These are phyloP conservation scores for Chrysanthemum seticuspe DNA, from an alignment of 129 eudicot genomes.

Conservation along the genomic window DNA sequence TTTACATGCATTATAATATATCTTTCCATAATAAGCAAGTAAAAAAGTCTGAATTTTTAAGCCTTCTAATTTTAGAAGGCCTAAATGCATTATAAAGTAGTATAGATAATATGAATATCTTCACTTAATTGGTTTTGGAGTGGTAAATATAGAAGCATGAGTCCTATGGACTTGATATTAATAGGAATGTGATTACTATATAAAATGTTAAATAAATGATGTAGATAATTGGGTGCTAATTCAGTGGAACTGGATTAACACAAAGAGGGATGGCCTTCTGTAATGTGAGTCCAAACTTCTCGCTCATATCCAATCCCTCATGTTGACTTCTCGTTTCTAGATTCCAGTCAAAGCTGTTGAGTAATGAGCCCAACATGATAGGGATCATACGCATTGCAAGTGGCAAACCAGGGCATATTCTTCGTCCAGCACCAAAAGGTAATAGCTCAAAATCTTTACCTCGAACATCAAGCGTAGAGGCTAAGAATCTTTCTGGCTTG, in stretches of 20 bases:
- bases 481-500: constrained; percentile 32
- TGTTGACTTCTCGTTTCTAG: background rate
- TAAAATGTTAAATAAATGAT: background rate
- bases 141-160: too few relatives aligned
- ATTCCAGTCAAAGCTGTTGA: constrained; percentile 33
- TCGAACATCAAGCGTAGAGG: constrained; percentile 8
- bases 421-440: constrained; percentile 38
- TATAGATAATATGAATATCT: too few relatives aligned
- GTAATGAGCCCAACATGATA: constrained; percentile 33
- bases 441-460: constrained; percentile 35
- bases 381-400: constrained; percentile 31
- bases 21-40: too few relatives aligned
- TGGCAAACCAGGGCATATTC: constrained; percentile 40
- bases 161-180: too few relatives aligned
- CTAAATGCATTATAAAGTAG: too few relatives aligned
- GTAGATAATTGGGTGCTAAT: constrained; percentile 9
- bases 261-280: constrained; percentile 27
- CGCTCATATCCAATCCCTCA: constrained; percentile 12
- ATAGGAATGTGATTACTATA: too few relatives aligned
- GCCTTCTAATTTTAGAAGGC: too few relatives aligned
- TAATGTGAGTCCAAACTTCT: constrained; percentile 29
- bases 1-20: too few relatives aligned
- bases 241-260: constrained; percentile 6
- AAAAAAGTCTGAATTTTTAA: too few relatives aligned
- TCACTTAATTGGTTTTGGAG: too few relatives aligned